Percentiles rank a stretch among this genome's conserved stretches.
Evolutionary conservation across 805 yeast species (phyloP).

Genomic region (Kodamaea kakaduensis): DNA sequence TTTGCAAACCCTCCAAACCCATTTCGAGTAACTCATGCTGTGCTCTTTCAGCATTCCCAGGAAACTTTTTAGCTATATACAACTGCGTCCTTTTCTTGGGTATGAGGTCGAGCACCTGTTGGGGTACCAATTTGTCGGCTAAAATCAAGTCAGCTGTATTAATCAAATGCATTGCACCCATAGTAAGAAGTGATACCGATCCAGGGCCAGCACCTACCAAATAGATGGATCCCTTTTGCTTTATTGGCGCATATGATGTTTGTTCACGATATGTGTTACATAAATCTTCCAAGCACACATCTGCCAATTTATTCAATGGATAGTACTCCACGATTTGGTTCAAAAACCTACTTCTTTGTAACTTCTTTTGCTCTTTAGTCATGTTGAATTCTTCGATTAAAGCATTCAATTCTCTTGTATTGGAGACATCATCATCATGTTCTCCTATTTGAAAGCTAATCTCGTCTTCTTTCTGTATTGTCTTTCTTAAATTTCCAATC

Average conservation of each 20-base stretch:
- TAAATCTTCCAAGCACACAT: conserved; percentile 56
- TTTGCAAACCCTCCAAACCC: conserved; percentile 60
- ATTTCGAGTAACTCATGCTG: conserved; percentile 76
- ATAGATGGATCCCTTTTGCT: conserved; percentile 55
- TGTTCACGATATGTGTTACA: conserved; percentile 36
- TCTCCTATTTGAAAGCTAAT: conserved; percentile 43
- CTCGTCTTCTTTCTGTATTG: conserved; percentile 52
- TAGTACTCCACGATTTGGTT: conserved; percentile 88
- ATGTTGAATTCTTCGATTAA: conserved; percentile 58
- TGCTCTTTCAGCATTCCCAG: conserved; percentile 94
- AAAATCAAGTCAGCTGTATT: conserved; percentile 76
- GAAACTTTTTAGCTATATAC: conserved; percentile 89
- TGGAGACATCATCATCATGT: conserved; percentile 68
- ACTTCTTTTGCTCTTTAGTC: conserved; percentile 47
- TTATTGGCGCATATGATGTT: conserved; percentile 9
- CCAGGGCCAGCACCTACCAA: conserved; percentile 98
- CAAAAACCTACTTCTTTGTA: conserved; percentile 75
- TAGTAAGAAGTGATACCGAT: conserved; percentile 70
- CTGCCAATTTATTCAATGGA: conserved; percentile 65
- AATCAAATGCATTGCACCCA: conserved; percentile 81
- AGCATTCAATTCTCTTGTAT: conserved; percentile 53
- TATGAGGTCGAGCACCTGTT: conserved; percentile 75
- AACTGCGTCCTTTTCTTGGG: conserved; percentile 65
- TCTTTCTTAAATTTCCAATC: conserved; percentile 61
- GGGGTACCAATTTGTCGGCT: conserved; percentile 92